Percentiles rank a stretch among this genome's conserved stretches.
Conservation (phyloP, 2,329 filamentous ascomycete species). For the Tolypocladium capitatum region DNA sequence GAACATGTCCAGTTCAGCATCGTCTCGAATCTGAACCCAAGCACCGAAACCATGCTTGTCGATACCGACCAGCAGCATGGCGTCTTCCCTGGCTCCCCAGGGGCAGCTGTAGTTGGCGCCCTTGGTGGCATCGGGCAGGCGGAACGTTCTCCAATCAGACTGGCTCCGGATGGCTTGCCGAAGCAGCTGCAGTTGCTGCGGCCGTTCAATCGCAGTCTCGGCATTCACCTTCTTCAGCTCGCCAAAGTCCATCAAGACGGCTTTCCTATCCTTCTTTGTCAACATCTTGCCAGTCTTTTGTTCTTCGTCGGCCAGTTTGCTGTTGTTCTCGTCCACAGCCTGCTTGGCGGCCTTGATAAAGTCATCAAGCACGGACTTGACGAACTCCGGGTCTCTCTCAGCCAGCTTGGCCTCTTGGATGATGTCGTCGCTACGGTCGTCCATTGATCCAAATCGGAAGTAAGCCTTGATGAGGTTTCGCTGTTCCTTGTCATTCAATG, state of each 20-base stretch:
- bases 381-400: slow-evolving; percentile 69
- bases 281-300: slow-evolving; percentile 68
- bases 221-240: slow-evolving; percentile 93
- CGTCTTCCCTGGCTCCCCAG: slow-evolving; percentile 89
- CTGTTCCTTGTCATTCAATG: slow-evolving; percentile 83
- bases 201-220: slow-evolving; percentile 85
- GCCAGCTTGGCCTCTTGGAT: slow-evolving; percentile 73
- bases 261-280: slow-evolving; percentile 96
- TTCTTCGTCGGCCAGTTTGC: slow-evolving; percentile 65
- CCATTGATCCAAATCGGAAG: slow-evolving; percentile 79
- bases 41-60: slow-evolving; percentile 89
- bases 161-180: slow-evolving; percentile 56
- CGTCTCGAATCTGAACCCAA: slow-evolving; percentile 89
- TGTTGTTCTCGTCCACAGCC: slow-evolving; percentile 53
- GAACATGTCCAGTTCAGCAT: slow-evolving; percentile 67
- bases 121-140: slow-evolving; percentile 83
- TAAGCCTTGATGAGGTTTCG: slow-evolving; percentile 84
- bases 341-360: slow-evolving; percentile 48
- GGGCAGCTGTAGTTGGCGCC: slow-evolving; percentile 79
- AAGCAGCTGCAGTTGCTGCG: slow-evolving; percentile 75
- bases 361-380: slow-evolving; percentile 63
- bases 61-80: slow-evolving; percentile 92
- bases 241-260: slow-evolving; percentile 86
- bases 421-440: slow-evolving; percentile 78
- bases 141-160: slow-evolving; percentile 65